Evolutionary conservation across 768 basidiomycete species (phyloP).

Genomic region (Mycena belliarum): DNA sequence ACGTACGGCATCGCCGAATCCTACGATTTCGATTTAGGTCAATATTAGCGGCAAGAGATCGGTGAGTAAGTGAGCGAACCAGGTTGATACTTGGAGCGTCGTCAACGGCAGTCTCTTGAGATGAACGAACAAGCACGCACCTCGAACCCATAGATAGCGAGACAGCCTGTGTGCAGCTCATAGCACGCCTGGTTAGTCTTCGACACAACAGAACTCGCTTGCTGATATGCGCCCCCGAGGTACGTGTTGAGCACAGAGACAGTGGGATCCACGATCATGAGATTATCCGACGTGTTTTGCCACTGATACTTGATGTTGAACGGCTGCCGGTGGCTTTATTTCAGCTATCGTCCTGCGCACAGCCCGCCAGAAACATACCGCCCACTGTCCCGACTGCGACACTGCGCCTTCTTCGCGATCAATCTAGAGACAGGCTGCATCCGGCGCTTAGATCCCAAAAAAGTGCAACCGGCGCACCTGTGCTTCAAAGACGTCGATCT

Average conservation of each 20-base stretch:
- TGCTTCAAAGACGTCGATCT: conserved; percentile 53
- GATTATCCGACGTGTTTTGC: conserved; percentile 61
- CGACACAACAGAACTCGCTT: conserved; percentile 75
- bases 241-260: conserved; percentile 62
- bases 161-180: conserved; percentile 48
- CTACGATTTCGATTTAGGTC: not conserved
- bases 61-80: conserved; percentile 32
- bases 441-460: not conserved
- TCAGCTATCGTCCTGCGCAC: not conserved
- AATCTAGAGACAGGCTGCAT: not conserved
- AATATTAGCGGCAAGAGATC: too few species aligned
- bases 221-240: conserved; percentile 76
- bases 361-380: conserved; percentile 10
- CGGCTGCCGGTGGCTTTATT: conserved; percentile 52
- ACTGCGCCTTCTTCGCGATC: conserved; percentile 44
- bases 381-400: conserved; percentile 85
- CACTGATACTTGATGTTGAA: conserved; percentile 74
- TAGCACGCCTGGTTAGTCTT: conserved; percentile 52
- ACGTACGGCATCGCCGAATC: conserved; percentile 1
- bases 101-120: not conserved
- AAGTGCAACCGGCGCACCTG: not conserved
- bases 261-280: conserved; percentile 53
- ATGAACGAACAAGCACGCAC: conserved; percentile 16
- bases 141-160: conserved; percentile 64
- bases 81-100: conserved; percentile 41